Conservation (phyloP, 2,329 filamentous ascomycete genomes). For the Colletotrichum abscissum region DNA sequence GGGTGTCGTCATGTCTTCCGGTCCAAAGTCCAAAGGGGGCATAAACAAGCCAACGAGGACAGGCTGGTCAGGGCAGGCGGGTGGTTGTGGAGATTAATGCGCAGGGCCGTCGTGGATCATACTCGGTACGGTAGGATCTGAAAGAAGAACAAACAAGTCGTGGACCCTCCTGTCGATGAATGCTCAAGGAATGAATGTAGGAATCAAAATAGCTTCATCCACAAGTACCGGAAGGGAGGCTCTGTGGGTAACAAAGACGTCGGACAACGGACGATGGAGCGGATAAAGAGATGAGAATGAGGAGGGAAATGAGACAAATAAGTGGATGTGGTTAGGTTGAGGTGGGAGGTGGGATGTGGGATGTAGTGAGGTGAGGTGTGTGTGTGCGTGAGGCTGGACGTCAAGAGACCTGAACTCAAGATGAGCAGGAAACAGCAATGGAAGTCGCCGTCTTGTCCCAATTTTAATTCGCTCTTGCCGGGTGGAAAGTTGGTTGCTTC, state of each 20-base stretch:
- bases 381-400: not conserved
- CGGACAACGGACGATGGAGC: not conserved
- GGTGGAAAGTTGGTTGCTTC: not conserved
- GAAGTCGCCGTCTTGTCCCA: conserved; percentile 23
- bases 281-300: conserved; percentile 5
- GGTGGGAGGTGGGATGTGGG: not conserved
- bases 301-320: conserved; percentile 18
- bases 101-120: conserved; percentile 3
- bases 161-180: not conserved
- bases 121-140: not conserved
- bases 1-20: conserved; percentile 34
- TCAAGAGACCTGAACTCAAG: not conserved
- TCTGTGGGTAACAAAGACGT: not conserved
- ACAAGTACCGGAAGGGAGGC: conserved; percentile 15
- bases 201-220: conserved; percentile 10
- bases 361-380: too few relatives aligned
- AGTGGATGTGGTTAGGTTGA: conserved; percentile 15
- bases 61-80: not conserved
- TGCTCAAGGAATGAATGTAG: not conserved
- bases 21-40: conserved; percentile 23
- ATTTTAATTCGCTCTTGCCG: conserved; percentile 11
- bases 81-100: conserved; percentile 6
- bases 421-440: conserved; percentile 10
- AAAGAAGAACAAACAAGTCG: not conserved
- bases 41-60: conserved; percentile 9